These are phyloP conservation scores for Hanseniaspora uvarum DNA, from an alignment of 1,139 yeast genomes.

Conservation along the genomic window DNA sequence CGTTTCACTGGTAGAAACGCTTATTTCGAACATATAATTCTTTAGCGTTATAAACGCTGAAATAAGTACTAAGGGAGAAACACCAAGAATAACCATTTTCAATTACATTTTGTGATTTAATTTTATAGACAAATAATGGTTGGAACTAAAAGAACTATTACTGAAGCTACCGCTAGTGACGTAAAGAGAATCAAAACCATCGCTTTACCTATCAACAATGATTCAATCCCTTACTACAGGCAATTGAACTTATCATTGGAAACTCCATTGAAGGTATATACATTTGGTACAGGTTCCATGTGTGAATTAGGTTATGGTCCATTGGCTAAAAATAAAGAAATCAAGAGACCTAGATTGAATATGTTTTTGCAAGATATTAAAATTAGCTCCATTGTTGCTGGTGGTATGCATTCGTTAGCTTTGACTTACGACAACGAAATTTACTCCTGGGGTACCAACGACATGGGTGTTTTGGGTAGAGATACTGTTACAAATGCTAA, in stretches of 20 bases:
- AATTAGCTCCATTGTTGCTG: conserved; percentile 78
- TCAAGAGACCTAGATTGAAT: conserved; percentile 86
- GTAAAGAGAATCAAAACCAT: conserved; percentile 6
- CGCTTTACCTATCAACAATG: conserved; percentile 23
- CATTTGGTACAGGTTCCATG: conserved; percentile 96
- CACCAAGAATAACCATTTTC: not conserved
- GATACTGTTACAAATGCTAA: conserved; percentile 49
- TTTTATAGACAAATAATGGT: not conserved
- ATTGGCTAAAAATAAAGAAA: conserved; percentile 73
- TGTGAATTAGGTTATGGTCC: conserved; percentile 96
- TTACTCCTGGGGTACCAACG: conserved; percentile 99
- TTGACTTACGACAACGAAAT: conserved; percentile 60
- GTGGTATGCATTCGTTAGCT: conserved; percentile 91
- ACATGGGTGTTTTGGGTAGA: conserved; percentile 86
- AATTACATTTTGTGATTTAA: not conserved
- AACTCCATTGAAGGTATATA: conserved; percentile 60
- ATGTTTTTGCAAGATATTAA: conserved; percentile 53
- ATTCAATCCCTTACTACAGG: conserved; percentile 25
- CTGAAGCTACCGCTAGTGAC: not conserved
- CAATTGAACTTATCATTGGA: conserved; percentile 26
- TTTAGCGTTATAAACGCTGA: not conserved
- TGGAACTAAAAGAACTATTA: not conserved
- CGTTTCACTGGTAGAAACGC: too few species aligned
- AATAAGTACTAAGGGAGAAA: not conserved
- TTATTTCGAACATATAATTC: too few species aligned